phyloP scores from a whole-genome alignment of 495 filamentous ascomycete species.

The Daldinia vernicosa region DNA sequence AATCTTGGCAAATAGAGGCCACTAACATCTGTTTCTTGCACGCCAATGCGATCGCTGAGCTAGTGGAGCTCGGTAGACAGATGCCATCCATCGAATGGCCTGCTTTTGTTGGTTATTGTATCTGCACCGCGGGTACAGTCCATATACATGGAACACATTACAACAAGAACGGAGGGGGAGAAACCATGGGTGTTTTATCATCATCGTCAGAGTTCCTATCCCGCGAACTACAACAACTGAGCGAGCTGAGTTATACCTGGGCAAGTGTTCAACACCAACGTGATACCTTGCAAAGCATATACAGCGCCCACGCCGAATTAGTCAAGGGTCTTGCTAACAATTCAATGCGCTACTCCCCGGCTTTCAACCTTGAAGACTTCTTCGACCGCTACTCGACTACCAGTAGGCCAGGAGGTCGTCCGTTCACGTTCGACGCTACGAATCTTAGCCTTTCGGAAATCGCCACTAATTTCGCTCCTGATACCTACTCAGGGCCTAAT shows the following conservation, averaged over 20 bases:
- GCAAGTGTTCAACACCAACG: slow-evolving; percentile 80
- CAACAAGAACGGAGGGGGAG: slow-evolving; percentile 66
- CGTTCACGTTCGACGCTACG: slow-evolving; percentile 61
- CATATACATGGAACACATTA: slow-evolving; percentile 88
- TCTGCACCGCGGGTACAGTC: slow-evolving; percentile 83
- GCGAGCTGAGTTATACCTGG: slow-evolving; percentile 77
- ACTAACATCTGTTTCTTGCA: slow-evolving; percentile 88
- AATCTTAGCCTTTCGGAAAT: slow-evolving; percentile 64
- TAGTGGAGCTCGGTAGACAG: slow-evolving; percentile 78
- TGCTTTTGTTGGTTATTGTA: slow-evolving; percentile 81
- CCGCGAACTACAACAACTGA: slow-evolving; percentile 79
- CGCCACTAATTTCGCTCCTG: slow-evolving; percentile 57
- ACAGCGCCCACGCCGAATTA: slow-evolving; percentile 75
- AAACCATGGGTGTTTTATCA: slow-evolving; percentile 61
- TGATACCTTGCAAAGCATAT: slow-evolving; percentile 77
- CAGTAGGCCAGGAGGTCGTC: slow-evolving; percentile 50
- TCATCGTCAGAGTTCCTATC: slow-evolving; percentile 74
- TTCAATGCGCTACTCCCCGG: slow-evolving; percentile 71
- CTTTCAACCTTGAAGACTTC: slow-evolving; percentile 87
- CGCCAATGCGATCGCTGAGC: slow-evolving; percentile 84
- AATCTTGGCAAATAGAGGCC: slow-evolving; percentile 89
- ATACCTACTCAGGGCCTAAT: slow-evolving; percentile 57
- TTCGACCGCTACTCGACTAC: slow-evolving; percentile 76
- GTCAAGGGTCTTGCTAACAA: slow-evolving; percentile 72
- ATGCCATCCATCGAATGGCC: slow-evolving; percentile 79